Conservation (phyloP, 1,284 basidiomycete species). For the Trametes pubescens region DNA sequence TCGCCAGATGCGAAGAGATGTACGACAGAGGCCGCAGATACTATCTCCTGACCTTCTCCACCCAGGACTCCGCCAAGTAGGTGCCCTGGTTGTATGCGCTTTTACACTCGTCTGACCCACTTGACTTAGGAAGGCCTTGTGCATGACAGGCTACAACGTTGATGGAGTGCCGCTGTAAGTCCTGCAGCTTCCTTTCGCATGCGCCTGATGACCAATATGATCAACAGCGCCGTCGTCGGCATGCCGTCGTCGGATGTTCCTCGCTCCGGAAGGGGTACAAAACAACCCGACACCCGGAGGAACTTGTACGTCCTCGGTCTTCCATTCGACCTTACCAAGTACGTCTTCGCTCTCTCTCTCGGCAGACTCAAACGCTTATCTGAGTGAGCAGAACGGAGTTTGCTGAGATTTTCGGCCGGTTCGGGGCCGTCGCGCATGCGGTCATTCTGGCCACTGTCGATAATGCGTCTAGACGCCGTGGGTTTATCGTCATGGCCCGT, state of each 20-base stretch:
- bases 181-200: not conserved
- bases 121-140: slow-evolving; percentile 62
- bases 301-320: slow-evolving; percentile 83
- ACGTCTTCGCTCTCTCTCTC: slow-evolving; percentile 32
- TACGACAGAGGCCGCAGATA: slow-evolving; percentile 51
- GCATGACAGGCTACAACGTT: slow-evolving; percentile 72
- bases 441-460: slow-evolving; percentile 83
- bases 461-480: slow-evolving; percentile 79
- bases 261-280: slow-evolving; percentile 35
- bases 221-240: slow-evolving; percentile 47
- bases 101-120: slow-evolving; percentile 5
- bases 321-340: slow-evolving; percentile 81
- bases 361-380: not conserved
- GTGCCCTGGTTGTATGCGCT: slow-evolving; percentile 28
- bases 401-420: slow-evolving; percentile 63
- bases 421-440: slow-evolving; percentile 72
- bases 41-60: slow-evolving; percentile 60
- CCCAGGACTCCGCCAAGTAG: slow-evolving; percentile 57
- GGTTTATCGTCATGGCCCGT: slow-evolving; percentile 79
- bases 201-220: slow-evolving; percentile 15
- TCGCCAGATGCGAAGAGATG: slow-evolving; percentile 50
- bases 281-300: slow-evolving; percentile 62
- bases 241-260: slow-evolving; percentile 31
- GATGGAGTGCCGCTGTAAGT: slow-evolving; percentile 63
- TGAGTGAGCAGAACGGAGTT: slow-evolving; percentile 61